phyloP scores from a whole-genome alignment of 768 basidiomycete genomes.

The Amanita phalloides region DNA sequence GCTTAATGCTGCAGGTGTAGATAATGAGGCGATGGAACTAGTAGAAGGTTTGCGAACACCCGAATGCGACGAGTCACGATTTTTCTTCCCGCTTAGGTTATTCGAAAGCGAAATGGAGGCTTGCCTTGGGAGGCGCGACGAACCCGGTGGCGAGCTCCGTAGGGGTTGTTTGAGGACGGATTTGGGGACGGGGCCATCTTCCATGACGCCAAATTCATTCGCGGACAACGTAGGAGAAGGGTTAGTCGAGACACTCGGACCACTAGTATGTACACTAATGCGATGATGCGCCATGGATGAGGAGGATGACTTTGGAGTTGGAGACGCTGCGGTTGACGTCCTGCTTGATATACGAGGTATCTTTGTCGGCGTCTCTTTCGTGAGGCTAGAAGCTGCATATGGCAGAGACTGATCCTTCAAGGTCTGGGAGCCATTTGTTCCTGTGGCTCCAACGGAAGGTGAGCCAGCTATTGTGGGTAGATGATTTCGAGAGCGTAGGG shows the following conservation, averaged over 20 bases:
- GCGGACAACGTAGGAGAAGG: slow-evolving; percentile 49
- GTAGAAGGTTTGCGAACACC: slow-evolving; percentile 77
- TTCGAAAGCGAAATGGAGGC: slow-evolving; percentile 34
- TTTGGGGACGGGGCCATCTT: slow-evolving; percentile 42
- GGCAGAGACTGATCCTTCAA: slow-evolving; percentile 40
- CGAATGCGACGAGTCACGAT: slow-evolving; percentile 70
- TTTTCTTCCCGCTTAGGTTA: slow-evolving; percentile 50
- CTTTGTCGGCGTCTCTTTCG: slow-evolving; percentile 86
- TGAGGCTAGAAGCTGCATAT: slow-evolving; percentile 39
- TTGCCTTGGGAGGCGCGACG: slow-evolving; percentile 62
- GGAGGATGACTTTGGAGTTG: slow-evolving; percentile 47
- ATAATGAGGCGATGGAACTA: slow-evolving; percentile 63
- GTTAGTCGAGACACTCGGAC: slow-evolving; percentile 42
- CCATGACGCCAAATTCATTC: slow-evolving; percentile 79
- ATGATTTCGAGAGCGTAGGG: slow-evolving; percentile 63
- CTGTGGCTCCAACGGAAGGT: slow-evolving; percentile 69
- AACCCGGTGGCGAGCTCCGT: slow-evolving; percentile 52
- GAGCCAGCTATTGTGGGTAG: slow-evolving; percentile 92
- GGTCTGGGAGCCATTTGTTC: slow-evolving; percentile 32
- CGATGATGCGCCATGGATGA: slow-evolving; percentile 46
- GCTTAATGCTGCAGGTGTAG: slow-evolving; percentile 37
- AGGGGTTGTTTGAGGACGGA: slow-evolving; percentile 36
- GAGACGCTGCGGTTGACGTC: slow-evolving; percentile 65
- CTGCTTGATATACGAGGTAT: slow-evolving; percentile 89
- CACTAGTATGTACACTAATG: slow-evolving; percentile 34